These are phyloP conservation scores for peach (Prunus persica) DNA, from an alignment of 306 rosid genomes.

Conservation along the genomic window Prunus_persica_NCBIv2 NC_034009.1:36126501-36127000, in stretches of 20 bases:
- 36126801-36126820: no score
- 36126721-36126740: not conserved
- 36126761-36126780: no score
- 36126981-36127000: constrained; percentile 61
- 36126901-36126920: not conserved
- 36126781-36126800: no score
- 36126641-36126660: constrained; percentile 51
- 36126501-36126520: not conserved
- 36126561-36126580: constrained; percentile 15
- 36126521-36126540: constrained; percentile 17
- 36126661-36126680: constrained; percentile 46
- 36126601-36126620: constrained; percentile 17
- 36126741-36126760: not conserved
- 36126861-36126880: no score
- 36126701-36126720: not conserved
- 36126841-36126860: no score
- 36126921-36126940: constrained; percentile 38
- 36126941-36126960: constrained; percentile 60
- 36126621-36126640: constrained; percentile 13
- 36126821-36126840: no score
- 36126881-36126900: no score
- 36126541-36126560: constrained; percentile 19
- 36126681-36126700: constrained; percentile 29
- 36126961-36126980: constrained; percentile 48
- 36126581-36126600: not conserved